Conservation (phyloP, 768 basidiomycete genomes). For the Tephrocybe sp. region DNA sequence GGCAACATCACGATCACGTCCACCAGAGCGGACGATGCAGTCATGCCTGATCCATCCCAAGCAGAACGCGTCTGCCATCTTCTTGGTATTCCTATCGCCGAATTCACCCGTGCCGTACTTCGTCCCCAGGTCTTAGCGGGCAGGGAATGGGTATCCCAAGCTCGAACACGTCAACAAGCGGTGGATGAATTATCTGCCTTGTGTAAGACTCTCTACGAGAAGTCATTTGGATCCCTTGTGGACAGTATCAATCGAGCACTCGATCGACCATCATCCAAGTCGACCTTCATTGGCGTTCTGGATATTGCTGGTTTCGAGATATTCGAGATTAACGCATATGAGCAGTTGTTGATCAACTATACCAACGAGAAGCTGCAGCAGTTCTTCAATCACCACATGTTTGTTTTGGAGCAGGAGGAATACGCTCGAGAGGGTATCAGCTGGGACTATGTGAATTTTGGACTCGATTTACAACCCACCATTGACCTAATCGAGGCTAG, state of each 20-base stretch:
- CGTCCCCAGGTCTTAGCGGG: conserved; percentile 92
- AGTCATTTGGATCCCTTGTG: conserved; percentile 91
- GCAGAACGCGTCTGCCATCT: conserved; percentile 90
- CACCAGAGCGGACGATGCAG: conserved; percentile 75
- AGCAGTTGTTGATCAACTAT: conserved; percentile 97
- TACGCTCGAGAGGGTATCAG: conserved; percentile 95
- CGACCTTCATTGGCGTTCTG: conserved; percentile 95
- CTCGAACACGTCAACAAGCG: conserved; percentile 88
- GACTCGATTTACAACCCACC: conserved; percentile 94
- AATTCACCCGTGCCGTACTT: conserved; percentile 87
- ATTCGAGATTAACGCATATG: conserved; percentile 91
- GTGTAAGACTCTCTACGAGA: conserved; percentile 96
- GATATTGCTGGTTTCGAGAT: conserved; percentile 99
- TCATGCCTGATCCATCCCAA: conserved; percentile 79
- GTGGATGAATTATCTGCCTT: conserved; percentile 88
- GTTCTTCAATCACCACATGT: conserved; percentile 99
- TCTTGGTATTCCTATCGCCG: conserved; percentile 82
- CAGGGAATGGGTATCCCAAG: conserved; percentile 95
- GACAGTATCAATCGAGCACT: conserved; percentile 94
- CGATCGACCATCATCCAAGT: conserved; percentile 88
- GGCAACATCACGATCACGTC: conserved; percentile 88
- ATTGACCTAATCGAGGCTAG: conserved; percentile 96
- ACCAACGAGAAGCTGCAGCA: conserved; percentile 99
- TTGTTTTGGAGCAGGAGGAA: conserved; percentile 98
- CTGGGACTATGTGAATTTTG: conserved; percentile 99